A percentile compares a stretch with the other conserved stretches of the same genome.
Evolutionary conservation across 352 stramenopile genomes (phyloP).

Genomic region (Globisporangium alternatum): DNA sequence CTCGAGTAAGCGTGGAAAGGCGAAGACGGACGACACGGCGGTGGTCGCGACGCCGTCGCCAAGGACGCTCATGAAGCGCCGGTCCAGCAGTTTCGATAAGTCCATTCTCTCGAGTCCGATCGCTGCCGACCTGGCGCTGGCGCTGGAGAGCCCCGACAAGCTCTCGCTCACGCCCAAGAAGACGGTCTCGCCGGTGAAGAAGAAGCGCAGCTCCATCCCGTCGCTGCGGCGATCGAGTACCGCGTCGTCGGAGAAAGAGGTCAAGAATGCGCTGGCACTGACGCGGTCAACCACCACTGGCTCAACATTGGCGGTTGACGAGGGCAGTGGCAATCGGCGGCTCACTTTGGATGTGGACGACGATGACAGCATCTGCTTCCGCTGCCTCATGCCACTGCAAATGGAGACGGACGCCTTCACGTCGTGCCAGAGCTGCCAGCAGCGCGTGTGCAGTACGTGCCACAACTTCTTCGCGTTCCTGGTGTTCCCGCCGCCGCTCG

Average conservation of each 20-base stretch:
- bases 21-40: conserved; percentile 29
- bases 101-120: conserved; percentile 26
- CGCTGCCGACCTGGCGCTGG: conserved; percentile 19
- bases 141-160: conserved; percentile 12
- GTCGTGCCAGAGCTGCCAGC: conserved; percentile 54
- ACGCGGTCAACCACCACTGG: conserved; percentile 15
- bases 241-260: conserved; percentile 14
- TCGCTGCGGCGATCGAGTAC: conserved; percentile 18
- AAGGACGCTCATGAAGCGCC: conserved; percentile 29
- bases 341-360: conserved; percentile 34
- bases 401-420: neutral
- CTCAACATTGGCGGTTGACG: conserved; percentile 5
- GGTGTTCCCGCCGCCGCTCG: conserved; percentile 61
- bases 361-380: conserved; percentile 61
- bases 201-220: conserved; percentile 17
- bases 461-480: conserved; percentile 63
- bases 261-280: conserved; percentile 15
- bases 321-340: neutral
- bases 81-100: conserved; percentile 47
- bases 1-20: conserved; percentile 21
- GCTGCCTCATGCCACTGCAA: conserved; percentile 45
- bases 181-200: conserved; percentile 8
- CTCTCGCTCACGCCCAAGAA: conserved; percentile 7
- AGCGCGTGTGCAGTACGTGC: conserved; percentile 60
- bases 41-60: conserved; percentile 16